Evolutionary conservation across 140 eudicot species (phyloP).

Genomic region (Anethum foeniculum): DNA sequence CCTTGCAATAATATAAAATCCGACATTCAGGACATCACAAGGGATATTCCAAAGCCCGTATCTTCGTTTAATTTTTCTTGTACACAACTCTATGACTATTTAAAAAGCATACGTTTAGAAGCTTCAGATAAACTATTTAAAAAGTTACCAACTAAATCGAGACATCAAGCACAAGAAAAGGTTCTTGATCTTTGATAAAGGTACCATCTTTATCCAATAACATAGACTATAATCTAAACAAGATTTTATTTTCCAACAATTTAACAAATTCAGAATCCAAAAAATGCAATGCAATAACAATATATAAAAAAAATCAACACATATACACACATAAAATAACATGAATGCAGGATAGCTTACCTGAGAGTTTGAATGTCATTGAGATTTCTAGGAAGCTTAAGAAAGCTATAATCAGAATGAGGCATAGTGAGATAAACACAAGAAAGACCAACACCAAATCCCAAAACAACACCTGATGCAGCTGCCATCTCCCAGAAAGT

Average conservation of each 20-base stretch:
- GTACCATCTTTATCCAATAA: background rate
- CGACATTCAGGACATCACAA: background rate
- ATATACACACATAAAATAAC: too few species aligned
- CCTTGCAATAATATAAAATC: background rate
- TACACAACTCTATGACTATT: background rate
- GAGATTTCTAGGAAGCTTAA: conserved; percentile 73
- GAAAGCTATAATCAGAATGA: conserved; percentile 83
- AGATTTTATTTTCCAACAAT: background rate
- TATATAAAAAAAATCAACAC: too few species aligned
- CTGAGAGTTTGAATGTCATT: conserved; percentile 73
- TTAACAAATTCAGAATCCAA: background rate
- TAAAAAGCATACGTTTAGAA: background rate
- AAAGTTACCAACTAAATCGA: background rate
- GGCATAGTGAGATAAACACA: conserved; percentile 80
- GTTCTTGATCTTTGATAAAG: background rate
- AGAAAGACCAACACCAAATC: conserved; percentile 46
- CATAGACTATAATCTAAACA: background rate
- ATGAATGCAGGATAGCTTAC: conserved; percentile 15
- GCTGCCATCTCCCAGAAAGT: conserved; percentile 30
- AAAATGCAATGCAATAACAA: background rate
- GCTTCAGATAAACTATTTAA: background rate
- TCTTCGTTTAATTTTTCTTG: background rate
- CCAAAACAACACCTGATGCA: conserved; percentile 35
- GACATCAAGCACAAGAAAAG: background rate
- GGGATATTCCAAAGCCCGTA: background rate